Conservation (phyloP, 371 early-diverging fungal genomes). For the Rhizomucor pusillus region DNA sequence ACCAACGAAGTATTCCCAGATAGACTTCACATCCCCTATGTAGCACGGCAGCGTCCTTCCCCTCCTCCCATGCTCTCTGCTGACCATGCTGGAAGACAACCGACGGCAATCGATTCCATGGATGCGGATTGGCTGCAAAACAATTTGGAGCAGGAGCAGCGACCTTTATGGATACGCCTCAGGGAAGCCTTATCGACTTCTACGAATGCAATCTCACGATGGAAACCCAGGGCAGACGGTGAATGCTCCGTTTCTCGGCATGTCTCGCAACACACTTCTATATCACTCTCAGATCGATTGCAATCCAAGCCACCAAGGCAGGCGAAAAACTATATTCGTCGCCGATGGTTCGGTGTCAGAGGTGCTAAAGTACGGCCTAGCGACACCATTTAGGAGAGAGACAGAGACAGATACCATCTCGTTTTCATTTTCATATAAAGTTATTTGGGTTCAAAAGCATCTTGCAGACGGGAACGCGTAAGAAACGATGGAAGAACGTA, state of each 20-base stretch:
- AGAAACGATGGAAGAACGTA: slow-evolving; percentile 28
- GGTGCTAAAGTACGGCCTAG: too few species aligned
- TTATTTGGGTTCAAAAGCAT: slow-evolving; percentile 14
- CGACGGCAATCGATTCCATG: background rate
- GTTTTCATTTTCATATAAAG: slow-evolving; percentile 7
- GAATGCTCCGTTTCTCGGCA: too few species aligned
- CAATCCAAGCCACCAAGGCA: too few species aligned
- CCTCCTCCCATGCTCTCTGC: too few species aligned
- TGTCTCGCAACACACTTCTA: too few species aligned
- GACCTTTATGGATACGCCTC: slow-evolving; percentile 1
- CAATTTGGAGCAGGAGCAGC: background rate
- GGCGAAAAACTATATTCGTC: too few species aligned
- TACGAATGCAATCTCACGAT: background rate
- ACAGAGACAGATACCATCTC: background rate
- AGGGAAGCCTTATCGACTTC: background rate
- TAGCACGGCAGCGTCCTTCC: background rate
- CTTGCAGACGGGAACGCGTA: slow-evolving; percentile 54
- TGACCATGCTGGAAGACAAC: background rate
- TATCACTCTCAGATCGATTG: too few species aligned
- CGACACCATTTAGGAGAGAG: background rate
- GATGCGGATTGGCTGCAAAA: background rate
- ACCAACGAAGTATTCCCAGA: slow-evolving; percentile 26
- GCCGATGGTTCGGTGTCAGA: too few species aligned
- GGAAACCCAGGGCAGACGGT: too few species aligned
- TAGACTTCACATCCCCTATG: slow-evolving; percentile 14